These are phyloP conservation scores for Scutellaria minor DNA, from an alignment of 257 asterid species.

Conservation along the genomic window DNA sequence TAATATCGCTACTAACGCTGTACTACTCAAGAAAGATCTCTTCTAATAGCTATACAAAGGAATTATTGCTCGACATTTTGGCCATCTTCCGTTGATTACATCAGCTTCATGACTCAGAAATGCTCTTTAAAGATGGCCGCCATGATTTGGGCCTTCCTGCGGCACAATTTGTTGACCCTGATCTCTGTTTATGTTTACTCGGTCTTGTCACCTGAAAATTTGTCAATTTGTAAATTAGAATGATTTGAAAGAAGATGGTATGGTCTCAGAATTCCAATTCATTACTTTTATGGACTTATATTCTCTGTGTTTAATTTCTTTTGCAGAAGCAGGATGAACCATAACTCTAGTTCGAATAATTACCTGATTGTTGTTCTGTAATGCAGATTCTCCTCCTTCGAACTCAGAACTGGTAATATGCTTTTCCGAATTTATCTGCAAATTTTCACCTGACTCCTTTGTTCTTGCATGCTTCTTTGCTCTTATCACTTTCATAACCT, in stretches of 20 bases:
- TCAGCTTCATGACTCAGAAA: slow-evolving; percentile 55
- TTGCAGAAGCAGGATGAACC: slow-evolving; percentile 33
- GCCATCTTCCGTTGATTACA: slow-evolving; percentile 12
- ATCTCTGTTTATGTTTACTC: slow-evolving; percentile 46
- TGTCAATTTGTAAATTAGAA: background rate
- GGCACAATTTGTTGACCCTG: slow-evolving; percentile 34
- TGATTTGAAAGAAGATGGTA: slow-evolving; percentile 6
- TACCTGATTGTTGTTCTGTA: slow-evolving; percentile 42
- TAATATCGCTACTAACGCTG: slow-evolving; percentile 30
- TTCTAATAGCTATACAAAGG: slow-evolving; percentile 41
- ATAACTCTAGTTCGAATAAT: background rate
- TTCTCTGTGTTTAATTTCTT: slow-evolving; percentile 20
- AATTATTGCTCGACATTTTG: slow-evolving; percentile 28
- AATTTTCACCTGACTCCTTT: slow-evolving; percentile 47
- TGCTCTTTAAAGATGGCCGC: slow-evolving; percentile 71
- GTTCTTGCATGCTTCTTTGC: slow-evolving; percentile 77
- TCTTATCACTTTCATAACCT: slow-evolving; percentile 84
- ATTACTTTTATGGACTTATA: background rate
- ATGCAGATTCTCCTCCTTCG: slow-evolving; percentile 31
- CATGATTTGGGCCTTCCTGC: slow-evolving; percentile 57
- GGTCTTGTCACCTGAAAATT: slow-evolving; percentile 47
- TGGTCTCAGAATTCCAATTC: background rate
- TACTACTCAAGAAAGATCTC: slow-evolving; percentile 32
- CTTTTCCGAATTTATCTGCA: slow-evolving; percentile 44
- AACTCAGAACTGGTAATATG: slow-evolving; percentile 38